Percentiles rank a stretch among this genome's conserved stretches.
phyloP scores from a whole-genome alignment of 345 rosid species.

The Turritis glabra region DNA sequence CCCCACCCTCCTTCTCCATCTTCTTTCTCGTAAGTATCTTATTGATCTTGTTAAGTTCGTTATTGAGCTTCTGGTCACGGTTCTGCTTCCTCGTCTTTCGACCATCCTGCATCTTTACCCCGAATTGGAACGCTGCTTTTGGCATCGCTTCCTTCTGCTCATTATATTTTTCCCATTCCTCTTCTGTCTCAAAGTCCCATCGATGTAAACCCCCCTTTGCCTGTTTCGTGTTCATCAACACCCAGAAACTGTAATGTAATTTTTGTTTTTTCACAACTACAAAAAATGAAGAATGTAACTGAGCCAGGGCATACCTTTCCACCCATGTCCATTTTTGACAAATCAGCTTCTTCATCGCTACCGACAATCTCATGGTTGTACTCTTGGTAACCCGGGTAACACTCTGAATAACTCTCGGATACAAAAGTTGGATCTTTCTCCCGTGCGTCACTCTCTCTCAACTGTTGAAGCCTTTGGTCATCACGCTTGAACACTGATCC shows the following conservation, averaged over 20 bases:
- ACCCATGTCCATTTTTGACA: conserved; percentile 98
- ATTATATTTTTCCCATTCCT: conserved; percentile 94
- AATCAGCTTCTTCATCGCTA: conserved; percentile 93
- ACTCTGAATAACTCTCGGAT: conserved; percentile 97
- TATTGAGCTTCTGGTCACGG: conserved; percentile 91
- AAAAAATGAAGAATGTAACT: not conserved
- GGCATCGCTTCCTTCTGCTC: conserved; percentile 99
- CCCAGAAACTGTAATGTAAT: not conserved
- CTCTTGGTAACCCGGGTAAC: conserved; percentile 98
- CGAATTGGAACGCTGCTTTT: conserved; percentile 97
- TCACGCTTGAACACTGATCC: conserved; percentile 99
- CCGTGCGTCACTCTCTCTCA: conserved; percentile 86
- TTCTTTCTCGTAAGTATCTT: conserved; percentile 90
- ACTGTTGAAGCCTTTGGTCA: conserved; percentile 91
- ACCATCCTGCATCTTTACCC: conserved; percentile 99
- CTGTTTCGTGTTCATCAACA: conserved; percentile 46
- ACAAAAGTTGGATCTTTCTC: conserved; percentile 94
- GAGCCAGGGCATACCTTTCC: conserved; percentile 59
- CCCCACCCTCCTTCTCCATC: conserved; percentile 68
- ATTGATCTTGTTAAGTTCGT: conserved; percentile 87
- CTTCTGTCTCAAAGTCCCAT: conserved; percentile 99
- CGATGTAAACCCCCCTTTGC: conserved; percentile 96
- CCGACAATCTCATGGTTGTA: conserved; percentile 89
- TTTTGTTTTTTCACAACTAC: not conserved
- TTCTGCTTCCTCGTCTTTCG: conserved; percentile 93